Evolutionary conservation across 208 protist genomes (phyloP).

Genomic region (Acanthamoeba lugdunensis): DNA sequence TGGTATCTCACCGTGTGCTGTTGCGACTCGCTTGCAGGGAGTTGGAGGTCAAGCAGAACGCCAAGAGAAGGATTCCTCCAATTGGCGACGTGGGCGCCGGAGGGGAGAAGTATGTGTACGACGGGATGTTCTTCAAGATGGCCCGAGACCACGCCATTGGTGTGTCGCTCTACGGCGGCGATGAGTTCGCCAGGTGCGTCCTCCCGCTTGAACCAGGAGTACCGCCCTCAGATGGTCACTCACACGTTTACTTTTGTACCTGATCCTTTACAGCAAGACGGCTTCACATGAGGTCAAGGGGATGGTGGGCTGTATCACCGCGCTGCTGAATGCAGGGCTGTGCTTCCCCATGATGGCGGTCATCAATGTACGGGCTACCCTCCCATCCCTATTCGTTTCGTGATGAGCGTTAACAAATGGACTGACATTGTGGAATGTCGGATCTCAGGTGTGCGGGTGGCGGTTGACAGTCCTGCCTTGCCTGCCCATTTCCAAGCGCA

Average conservation of each 20-base stretch:
- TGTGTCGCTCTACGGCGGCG: not conserved
- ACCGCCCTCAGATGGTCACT: not conserved
- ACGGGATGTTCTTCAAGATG: constrained; percentile 25
- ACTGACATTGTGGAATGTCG: not conserved
- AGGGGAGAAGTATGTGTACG: constrained; percentile 7
- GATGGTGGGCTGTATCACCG: not conserved
- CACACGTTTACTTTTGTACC: not conserved
- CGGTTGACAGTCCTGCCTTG: not conserved
- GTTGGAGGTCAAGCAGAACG: not conserved
- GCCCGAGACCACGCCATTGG: not conserved
- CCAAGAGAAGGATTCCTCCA: not conserved
- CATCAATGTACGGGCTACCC: not conserved
- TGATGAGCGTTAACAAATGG: not conserved
- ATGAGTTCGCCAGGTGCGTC: not conserved
- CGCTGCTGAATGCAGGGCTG: constrained; percentile 1
- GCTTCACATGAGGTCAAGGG: constrained; percentile 12
- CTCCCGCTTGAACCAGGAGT: not conserved
- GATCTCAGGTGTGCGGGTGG: not conserved
- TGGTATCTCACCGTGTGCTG: not conserved
- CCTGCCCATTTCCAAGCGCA: not conserved
- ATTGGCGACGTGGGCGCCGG: not conserved
- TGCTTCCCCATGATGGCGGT: constrained; percentile 10
- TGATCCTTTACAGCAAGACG: not conserved
- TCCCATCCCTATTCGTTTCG: not conserved
- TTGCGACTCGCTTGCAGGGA: not conserved